Conservation (phyloP, 768 basidiomycete species). For the Phanerochaete sordida region DNA sequence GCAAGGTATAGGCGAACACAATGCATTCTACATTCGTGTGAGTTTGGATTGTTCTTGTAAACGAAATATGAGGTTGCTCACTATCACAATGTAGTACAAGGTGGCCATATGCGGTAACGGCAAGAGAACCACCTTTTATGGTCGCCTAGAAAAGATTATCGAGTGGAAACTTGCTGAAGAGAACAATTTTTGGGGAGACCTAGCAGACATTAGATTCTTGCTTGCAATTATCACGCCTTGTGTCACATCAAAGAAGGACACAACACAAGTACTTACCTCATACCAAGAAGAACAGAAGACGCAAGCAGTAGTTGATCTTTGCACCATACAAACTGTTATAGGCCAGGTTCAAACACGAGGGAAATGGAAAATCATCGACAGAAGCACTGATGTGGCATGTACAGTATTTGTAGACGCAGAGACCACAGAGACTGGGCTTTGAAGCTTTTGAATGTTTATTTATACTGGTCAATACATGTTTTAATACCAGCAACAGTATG, state of each 20-base stretch:
- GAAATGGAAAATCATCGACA: conserved; percentile 1
- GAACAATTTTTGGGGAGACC: background rate
- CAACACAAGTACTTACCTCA: background rate
- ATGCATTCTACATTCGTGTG: conserved; percentile 1
- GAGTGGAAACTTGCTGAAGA: background rate
- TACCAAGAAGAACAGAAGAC: background rate
- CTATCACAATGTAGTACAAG: background rate
- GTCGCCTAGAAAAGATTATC: background rate
- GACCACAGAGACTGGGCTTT: no score
- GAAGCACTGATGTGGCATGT: background rate
- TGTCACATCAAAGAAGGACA: background rate
- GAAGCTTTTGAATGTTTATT: no score
- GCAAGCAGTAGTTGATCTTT: background rate
- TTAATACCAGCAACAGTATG: no score
- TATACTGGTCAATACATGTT: no score
- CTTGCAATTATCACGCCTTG: background rate
- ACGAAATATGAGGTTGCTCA: background rate
- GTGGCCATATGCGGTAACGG: background rate
- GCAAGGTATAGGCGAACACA: background rate
- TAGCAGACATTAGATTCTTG: background rate
- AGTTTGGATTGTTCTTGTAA: background rate
- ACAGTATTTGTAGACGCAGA: conserved; percentile 6
- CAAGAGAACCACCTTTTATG: background rate
- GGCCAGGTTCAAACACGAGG: background rate
- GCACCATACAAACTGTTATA: background rate